Conservation (phyloP, 306 rosid genomes). For the Begonia loranthoides region DNA sequence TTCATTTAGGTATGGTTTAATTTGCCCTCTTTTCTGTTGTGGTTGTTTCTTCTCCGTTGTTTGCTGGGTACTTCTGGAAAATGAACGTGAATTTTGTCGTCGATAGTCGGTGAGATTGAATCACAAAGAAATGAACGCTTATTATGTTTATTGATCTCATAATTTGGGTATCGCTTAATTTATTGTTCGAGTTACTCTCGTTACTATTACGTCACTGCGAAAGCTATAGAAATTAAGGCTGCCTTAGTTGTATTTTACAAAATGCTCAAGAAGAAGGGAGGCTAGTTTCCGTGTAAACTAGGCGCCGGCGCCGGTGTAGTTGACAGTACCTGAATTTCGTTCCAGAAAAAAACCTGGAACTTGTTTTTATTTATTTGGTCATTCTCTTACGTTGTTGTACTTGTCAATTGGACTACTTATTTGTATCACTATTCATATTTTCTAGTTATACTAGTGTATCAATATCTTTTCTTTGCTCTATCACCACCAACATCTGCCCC, state of each 20-base stretch:
- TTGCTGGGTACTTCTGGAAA: background rate
- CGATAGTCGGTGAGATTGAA: too few species aligned
- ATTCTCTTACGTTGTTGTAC: background rate
- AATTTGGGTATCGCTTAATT: background rate
- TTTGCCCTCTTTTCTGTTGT: constrained; percentile 2
- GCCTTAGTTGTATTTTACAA: background rate
- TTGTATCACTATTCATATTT: background rate
- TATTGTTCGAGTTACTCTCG: background rate
- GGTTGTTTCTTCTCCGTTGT: background rate
- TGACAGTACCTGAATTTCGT: too few species aligned
- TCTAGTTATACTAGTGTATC: background rate
- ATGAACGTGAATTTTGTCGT: background rate
- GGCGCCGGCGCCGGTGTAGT: too few species aligned
- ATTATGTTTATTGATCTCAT: background rate
- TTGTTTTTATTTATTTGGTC: too few species aligned
- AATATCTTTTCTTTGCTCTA: background rate
- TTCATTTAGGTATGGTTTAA: constrained; percentile 23
- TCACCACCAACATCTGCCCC: background rate
- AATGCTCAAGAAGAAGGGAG: background rate
- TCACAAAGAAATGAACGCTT: too few species aligned
- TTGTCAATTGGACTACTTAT: background rate
- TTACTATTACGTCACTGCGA: background rate
- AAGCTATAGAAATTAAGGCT: background rate
- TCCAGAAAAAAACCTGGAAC: too few species aligned
- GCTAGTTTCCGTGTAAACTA: background rate